These are phyloP conservation scores for Claviceps sp. DNA, from an alignment of 2,329 filamentous ascomycete species.

Conservation along the genomic window DNA sequence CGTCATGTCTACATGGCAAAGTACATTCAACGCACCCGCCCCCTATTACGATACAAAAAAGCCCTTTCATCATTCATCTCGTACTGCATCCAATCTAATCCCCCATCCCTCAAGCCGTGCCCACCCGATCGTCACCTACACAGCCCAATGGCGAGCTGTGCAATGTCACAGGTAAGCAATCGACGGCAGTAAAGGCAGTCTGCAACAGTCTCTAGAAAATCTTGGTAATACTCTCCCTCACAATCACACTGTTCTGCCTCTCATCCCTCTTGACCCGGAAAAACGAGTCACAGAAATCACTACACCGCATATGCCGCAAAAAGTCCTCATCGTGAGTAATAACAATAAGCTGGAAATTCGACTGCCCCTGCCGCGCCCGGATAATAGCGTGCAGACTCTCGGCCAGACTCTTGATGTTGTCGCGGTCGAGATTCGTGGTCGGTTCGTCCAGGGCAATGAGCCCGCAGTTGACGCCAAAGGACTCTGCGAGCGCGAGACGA, in stretches of 20 bases:
- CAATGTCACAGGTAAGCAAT: too few relatives aligned
- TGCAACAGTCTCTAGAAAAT: constrained; percentile 17
- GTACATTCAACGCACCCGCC: too few relatives aligned
- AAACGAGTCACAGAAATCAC: constrained; percentile 85
- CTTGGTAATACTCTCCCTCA: constrained; percentile 48
- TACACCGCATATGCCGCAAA: constrained; percentile 80
- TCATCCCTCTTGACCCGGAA: constrained; percentile 75
- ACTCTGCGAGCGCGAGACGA: constrained; percentile 86
- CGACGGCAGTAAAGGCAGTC: too few relatives aligned
- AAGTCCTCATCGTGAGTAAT: constrained; percentile 99
- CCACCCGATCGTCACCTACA: too few relatives aligned
- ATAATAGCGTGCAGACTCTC: constrained; percentile 81
- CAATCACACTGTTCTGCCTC: constrained; percentile 78
- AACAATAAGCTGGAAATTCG: constrained; percentile 94
- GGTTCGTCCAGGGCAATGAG: constrained; percentile 95
- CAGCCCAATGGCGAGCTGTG: too few relatives aligned
- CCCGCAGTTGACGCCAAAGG: constrained; percentile 90
- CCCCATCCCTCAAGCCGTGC: too few relatives aligned
- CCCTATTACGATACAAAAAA: too few relatives aligned
- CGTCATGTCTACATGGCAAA: too few relatives aligned
- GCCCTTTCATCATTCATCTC: too few relatives aligned
- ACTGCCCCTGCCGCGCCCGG: constrained; percentile 64
- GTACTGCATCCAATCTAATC: too few relatives aligned
- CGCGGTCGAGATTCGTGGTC: constrained; percentile 88
- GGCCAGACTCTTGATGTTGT: constrained; percentile 87